Percentiles rank a stretch among this genome's conserved stretches.
Evolutionary conservation across 164 flowering plant genomes (phyloP).

Genomic region (Nymphaea thermarum): DNA sequence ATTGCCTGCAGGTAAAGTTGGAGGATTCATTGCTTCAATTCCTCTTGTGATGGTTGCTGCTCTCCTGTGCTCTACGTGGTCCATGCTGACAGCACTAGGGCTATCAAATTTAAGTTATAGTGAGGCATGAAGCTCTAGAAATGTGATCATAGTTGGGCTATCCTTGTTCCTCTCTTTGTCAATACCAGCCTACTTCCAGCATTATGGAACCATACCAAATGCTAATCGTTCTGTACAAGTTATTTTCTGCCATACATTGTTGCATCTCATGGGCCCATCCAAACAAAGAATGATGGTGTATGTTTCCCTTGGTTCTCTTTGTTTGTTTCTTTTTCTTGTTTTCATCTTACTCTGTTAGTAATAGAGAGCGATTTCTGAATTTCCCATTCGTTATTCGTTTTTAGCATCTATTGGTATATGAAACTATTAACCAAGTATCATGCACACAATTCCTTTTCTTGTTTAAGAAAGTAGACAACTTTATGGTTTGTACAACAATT

Average conservation of each 20-base stretch:
- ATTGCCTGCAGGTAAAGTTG: slow-evolving; percentile 73
- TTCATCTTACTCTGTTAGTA: too few relatives aligned
- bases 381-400: too few relatives aligned
- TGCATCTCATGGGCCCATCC: slow-evolving; percentile 93
- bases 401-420: too few relatives aligned
- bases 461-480: too few relatives aligned
- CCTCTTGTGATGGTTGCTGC: slow-evolving; percentile 95
- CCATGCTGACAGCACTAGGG: slow-evolving; percentile 94
- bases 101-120: slow-evolving; percentile 90
- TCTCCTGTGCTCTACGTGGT: slow-evolving; percentile 97
- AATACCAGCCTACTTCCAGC: slow-evolving; percentile 95
- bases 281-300: slow-evolving; percentile 73
- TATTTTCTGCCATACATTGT: slow-evolving; percentile 90
- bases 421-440: too few relatives aligned
- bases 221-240: slow-evolving; percentile 70
- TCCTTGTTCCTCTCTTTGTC: slow-evolving; percentile 88
- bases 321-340: neutral
- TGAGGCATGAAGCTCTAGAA: slow-evolving; percentile 98
- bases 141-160: slow-evolving; percentile 87
- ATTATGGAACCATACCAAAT: slow-evolving; percentile 70
- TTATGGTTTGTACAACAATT: too few relatives aligned
- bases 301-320: slow-evolving; percentile 9
- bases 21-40: slow-evolving; percentile 92
- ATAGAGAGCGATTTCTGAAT: too few relatives aligned
- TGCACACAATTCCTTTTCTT: too few relatives aligned